Conservation (phyloP, 768 basidiomycete genomes). For the Termitomyces sp. region DNA sequence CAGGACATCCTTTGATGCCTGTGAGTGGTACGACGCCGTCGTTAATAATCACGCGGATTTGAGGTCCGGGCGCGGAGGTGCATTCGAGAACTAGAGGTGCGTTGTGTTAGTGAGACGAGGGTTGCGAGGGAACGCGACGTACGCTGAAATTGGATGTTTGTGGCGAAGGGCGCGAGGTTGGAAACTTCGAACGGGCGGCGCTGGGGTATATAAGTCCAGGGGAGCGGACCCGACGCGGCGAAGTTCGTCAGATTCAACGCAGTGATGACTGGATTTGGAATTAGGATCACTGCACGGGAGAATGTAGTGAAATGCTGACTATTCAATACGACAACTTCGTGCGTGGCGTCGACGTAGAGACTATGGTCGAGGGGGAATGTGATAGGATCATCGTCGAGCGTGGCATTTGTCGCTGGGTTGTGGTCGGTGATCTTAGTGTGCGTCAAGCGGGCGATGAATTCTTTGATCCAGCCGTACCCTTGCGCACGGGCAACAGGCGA, state of each 20-base stretch:
- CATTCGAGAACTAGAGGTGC: conserved; percentile 54
- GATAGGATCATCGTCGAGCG: conserved; percentile 60
- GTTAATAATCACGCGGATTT: conserved; percentile 84
- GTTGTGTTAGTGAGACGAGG: conserved; percentile 4
- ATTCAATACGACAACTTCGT: conserved; percentile 83
- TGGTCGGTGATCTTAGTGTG: conserved; percentile 55
- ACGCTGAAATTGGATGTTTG: conserved; percentile 89
- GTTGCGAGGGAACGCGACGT: conserved; percentile 15
- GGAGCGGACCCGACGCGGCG: conserved; percentile 69
- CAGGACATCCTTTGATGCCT: conserved; percentile 67
- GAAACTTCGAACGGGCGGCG: conserved; percentile 65
- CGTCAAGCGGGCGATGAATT: conserved; percentile 80
- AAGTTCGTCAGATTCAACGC: conserved; percentile 80
- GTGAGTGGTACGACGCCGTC: conserved; percentile 82
- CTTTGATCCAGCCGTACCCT: conserved; percentile 78
- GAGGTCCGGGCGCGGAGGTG: conserved; percentile 36
- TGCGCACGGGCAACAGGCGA: conserved; percentile 72
- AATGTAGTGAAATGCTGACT: conserved; percentile 27
- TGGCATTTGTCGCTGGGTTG: conserved; percentile 82
- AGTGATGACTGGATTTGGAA: conserved; percentile 52
- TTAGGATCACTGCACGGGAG: not conserved
- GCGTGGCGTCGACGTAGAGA: conserved; percentile 85
- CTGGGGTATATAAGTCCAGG: conserved; percentile 61
- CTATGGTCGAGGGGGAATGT: conserved; percentile 69
- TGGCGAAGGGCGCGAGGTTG: conserved; percentile 80